Evolutionary conservation across 306 rosid species (phyloP).

Genomic region (Macrotyloma uniflorum): DNA sequence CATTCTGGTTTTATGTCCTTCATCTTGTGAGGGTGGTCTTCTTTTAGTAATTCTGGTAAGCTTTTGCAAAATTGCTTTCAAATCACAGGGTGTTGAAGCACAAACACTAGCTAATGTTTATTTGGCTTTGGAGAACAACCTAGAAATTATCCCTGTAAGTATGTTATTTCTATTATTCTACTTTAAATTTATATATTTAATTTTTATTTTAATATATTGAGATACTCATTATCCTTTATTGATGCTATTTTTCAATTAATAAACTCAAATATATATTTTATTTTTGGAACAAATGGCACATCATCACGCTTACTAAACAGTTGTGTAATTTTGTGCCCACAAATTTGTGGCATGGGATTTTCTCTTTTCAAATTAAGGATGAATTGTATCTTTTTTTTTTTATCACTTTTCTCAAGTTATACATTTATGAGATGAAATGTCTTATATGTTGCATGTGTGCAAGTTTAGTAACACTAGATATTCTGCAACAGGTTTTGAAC

Average conservation of each 20-base stretch:
- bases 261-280: neutral
- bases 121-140: conserved; percentile 83
- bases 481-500: conserved; percentile 75
- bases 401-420: conserved; percentile 9
- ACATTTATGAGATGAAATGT: conserved; percentile 13
- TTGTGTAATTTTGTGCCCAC: neutral
- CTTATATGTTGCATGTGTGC: neutral
- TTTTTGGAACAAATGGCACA: neutral
- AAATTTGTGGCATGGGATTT: neutral
- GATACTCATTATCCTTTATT: conserved; percentile 17
- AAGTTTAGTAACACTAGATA: conserved; percentile 22
- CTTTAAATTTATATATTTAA: neutral
- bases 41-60: conserved; percentile 3
- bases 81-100: conserved; percentile 87
- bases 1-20: conserved; percentile 17
- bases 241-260: conserved; percentile 13
- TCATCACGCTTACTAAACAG: neutral
- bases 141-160: conserved; percentile 89
- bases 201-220: conserved; percentile 1
- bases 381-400: conserved; percentile 5
- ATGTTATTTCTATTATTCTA: conserved; percentile 18
- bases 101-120: conserved; percentile 95
- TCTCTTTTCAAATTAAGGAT: conserved; percentile 28
- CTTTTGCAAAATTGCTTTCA: conserved; percentile 23
- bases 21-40: neutral